Percentiles rank a stretch among this genome's conserved stretches.
These are phyloP conservation scores for Tephrocybe sp. DNA, from an alignment of 768 basidiomycete species.

Conservation along the genomic window DNA sequence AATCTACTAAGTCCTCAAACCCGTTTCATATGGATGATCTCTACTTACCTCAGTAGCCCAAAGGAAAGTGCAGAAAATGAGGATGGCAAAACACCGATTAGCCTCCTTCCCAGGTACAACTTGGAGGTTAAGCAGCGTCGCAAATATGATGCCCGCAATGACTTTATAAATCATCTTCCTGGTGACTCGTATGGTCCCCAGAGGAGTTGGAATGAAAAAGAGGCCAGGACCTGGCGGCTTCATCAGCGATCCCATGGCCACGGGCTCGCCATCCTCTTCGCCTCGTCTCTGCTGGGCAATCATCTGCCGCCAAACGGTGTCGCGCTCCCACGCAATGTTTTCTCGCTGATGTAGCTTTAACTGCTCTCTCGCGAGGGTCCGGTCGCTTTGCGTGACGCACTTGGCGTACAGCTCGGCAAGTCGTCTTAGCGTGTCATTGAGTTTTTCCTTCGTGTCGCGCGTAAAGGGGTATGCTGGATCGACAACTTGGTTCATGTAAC, in stretches of 20 bases:
- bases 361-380: slow-evolving; percentile 68
- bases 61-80: slow-evolving; percentile 86
- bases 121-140: slow-evolving; percentile 55
- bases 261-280: slow-evolving; percentile 31
- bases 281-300: slow-evolving; percentile 79
- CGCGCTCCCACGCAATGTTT: slow-evolving; percentile 94
- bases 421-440: slow-evolving; percentile 54
- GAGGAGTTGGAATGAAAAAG: slow-evolving; percentile 58
- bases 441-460: slow-evolving; percentile 53
- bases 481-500: slow-evolving; percentile 70
- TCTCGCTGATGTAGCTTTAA: slow-evolving; percentile 86
- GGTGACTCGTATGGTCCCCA: slow-evolving; percentile 66
- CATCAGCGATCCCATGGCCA: slow-evolving; percentile 41
- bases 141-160: slow-evolving; percentile 56
- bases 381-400: slow-evolving; percentile 78
- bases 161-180: slow-evolving; percentile 56
- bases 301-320: slow-evolving; percentile 98
- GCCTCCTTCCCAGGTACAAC: slow-evolving; percentile 65
- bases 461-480: slow-evolving; percentile 70
- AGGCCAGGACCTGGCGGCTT: slow-evolving; percentile 43
- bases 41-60: slow-evolving; percentile 91
- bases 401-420: slow-evolving; percentile 79
- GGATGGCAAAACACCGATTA: slow-evolving; percentile 86
- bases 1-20: not conserved
- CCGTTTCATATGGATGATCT: not conserved